These are phyloP conservation scores for Nepenthes gracilis DNA, from an alignment of 148 eudicot genomes.

Conservation along the genomic window DNA sequence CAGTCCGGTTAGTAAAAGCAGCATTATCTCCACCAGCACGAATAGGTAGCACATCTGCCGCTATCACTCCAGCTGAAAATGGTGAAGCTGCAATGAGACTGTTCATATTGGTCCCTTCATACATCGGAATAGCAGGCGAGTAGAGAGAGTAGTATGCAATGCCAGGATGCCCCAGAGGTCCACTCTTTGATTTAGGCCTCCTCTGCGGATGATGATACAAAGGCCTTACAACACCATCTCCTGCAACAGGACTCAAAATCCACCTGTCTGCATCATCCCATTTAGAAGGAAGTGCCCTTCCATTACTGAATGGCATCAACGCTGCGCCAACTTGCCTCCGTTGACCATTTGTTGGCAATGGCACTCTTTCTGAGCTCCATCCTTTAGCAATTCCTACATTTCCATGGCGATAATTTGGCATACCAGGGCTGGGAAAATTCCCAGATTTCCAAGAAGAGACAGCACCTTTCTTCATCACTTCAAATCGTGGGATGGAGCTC, in stretches of 20 bases:
- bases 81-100: constrained; percentile 25
- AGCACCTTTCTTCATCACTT: constrained; percentile 43
- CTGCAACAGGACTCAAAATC: constrained; percentile 74
- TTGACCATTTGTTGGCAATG: constrained; percentile 30
- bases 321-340: constrained; percentile 39
- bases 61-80: constrained; percentile 30
- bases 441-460: constrained; percentile 21
- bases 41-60: constrained; percentile 38
- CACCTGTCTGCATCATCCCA: constrained; percentile 99
- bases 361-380: constrained; percentile 88
- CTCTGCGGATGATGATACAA: constrained; percentile 43
- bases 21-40: constrained; percentile 15
- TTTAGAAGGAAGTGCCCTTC: constrained; percentile 76
- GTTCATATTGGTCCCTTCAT: constrained; percentile 38
- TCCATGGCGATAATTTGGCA: constrained; percentile 50
- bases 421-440: constrained; percentile 68
- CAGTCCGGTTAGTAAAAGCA: constrained; percentile 15
- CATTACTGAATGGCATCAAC: constrained; percentile 45
- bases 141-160: constrained; percentile 42
- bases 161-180: constrained; percentile 87
- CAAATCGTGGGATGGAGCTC: constrained; percentile 54
- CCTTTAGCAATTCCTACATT: constrained; percentile 45
- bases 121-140: constrained; percentile 51
- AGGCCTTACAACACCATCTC: constrained; percentile 41
- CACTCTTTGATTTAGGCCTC: constrained; percentile 80